These are phyloP conservation scores for Lepiota brunneoincarnata DNA, from an alignment of 768 basidiomycete species.

Conservation along the genomic window DNA sequence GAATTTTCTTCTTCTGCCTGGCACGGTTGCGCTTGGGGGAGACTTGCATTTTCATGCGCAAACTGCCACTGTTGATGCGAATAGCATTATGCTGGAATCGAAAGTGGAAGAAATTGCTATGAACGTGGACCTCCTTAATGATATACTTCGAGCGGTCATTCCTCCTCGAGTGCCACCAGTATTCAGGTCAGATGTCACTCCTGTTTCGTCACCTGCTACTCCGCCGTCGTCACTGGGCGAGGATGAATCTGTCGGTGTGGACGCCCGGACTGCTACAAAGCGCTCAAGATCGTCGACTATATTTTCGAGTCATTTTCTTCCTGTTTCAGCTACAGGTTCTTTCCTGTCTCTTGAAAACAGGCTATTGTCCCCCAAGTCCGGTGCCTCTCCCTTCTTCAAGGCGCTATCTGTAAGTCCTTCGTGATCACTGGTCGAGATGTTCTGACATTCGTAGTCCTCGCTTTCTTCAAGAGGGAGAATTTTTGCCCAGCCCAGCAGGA, in stretches of 20 bases:
- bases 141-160: slow-evolving; percentile 20
- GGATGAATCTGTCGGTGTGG: background rate
- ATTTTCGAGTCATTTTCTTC: slow-evolving; percentile 11
- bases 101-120: slow-evolving; percentile 44
- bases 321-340: slow-evolving; percentile 15
- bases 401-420: slow-evolving; percentile 39
- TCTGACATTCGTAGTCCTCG: slow-evolving; percentile 35
- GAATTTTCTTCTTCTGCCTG: slow-evolving; percentile 46
- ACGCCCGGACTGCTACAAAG: background rate
- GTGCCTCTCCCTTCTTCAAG: slow-evolving; percentile 37
- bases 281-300: slow-evolving; percentile 9
- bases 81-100: slow-evolving; percentile 47
- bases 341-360: background rate
- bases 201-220: slow-evolving; percentile 2
- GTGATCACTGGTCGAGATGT: slow-evolving; percentile 5
- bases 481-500: slow-evolving; percentile 32
- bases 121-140: slow-evolving; percentile 43
- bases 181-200: background rate
- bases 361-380: slow-evolving; percentile 24
- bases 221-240: slow-evolving; percentile 10
- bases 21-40: slow-evolving; percentile 39
- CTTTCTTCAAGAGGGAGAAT: slow-evolving; percentile 42
- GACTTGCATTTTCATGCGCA: slow-evolving; percentile 60
- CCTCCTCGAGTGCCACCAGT: background rate
- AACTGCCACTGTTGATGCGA: slow-evolving; percentile 47